Evolutionary conservation across 257 asterid species (phyloP).

Genomic region (Plantago elongata): DNA sequence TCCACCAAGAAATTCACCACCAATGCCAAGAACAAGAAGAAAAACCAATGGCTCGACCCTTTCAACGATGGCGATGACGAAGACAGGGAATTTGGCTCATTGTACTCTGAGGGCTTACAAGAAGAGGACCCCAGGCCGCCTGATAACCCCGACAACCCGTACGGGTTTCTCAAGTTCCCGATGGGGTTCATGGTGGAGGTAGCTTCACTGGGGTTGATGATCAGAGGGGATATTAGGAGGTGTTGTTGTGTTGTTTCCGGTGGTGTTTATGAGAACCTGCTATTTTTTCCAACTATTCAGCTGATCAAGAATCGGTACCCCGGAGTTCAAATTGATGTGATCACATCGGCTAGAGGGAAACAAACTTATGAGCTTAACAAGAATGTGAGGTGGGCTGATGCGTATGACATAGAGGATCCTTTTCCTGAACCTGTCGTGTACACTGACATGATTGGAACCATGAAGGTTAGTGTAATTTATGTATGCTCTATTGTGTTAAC

Average conservation of each 20-base stretch:
- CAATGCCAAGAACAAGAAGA: slow-evolving; percentile 56
- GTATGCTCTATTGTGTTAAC: background rate
- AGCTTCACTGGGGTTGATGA: slow-evolving; percentile 65
- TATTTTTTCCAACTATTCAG: slow-evolving; percentile 80
- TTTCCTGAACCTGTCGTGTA: slow-evolving; percentile 75
- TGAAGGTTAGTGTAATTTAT: slow-evolving; percentile 45
- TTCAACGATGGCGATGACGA: slow-evolving; percentile 79
- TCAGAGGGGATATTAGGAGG: slow-evolving; percentile 80
- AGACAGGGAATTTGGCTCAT: slow-evolving; percentile 66
- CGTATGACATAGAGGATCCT: slow-evolving; percentile 55
- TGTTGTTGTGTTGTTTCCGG: slow-evolving; percentile 79
- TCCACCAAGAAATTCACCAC: slow-evolving; percentile 22
- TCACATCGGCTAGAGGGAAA: slow-evolving; percentile 66
- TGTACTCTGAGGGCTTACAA: slow-evolving; percentile 69
- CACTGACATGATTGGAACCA: slow-evolving; percentile 60
- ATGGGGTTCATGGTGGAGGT: slow-evolving; percentile 64
- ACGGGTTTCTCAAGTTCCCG: slow-evolving; percentile 83
- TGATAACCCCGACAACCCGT: slow-evolving; percentile 64
- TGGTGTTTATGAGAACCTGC: slow-evolving; percentile 75
- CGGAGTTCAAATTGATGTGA: slow-evolving; percentile 67
- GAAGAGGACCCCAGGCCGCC: slow-evolving; percentile 84
- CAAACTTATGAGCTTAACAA: slow-evolving; percentile 73
- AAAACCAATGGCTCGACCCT: slow-evolving; percentile 80
- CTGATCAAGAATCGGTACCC: slow-evolving; percentile 80
- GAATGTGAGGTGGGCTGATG: slow-evolving; percentile 79